Evolutionary conservation across 169 alveolate genomes (phyloP).

Genomic region (Cryptosporidium bovis): DNA sequence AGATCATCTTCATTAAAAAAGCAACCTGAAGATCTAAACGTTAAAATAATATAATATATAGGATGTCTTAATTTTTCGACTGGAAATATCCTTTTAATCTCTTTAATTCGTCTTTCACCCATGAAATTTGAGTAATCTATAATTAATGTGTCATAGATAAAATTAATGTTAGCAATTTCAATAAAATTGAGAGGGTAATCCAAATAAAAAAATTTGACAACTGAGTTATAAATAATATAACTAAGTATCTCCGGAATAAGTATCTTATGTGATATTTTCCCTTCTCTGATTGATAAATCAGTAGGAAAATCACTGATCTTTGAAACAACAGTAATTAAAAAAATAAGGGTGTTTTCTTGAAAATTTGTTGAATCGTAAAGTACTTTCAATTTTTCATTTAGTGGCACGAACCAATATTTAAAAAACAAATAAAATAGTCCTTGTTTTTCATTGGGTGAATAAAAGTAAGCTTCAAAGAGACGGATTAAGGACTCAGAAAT

Average conservation of each 20-base stretch:
- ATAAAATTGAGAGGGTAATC: background rate
- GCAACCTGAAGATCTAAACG: background rate
- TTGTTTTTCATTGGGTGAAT: background rate
- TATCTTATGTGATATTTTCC: background rate
- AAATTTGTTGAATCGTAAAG: background rate
- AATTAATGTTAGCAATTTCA: background rate
- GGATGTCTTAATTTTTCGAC: constrained; percentile 8
- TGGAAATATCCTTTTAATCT: background rate
- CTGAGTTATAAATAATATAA: too few species aligned
- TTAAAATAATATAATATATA: background rate
- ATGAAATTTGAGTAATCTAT: background rate
- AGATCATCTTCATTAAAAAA: background rate
- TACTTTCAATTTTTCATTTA: constrained; percentile 4
- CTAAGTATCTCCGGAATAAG: too few species aligned
- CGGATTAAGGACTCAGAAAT: constrained; percentile 32
- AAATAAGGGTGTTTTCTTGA: constrained; percentile 5
- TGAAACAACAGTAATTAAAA: constrained; percentile 1
- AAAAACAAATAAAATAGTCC: background rate
- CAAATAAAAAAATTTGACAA: too few species aligned
- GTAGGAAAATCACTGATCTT: background rate
- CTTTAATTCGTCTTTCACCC: background rate
- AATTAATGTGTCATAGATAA: background rate
- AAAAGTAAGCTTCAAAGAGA: constrained; percentile 11
- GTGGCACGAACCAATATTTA: constrained; percentile 34
- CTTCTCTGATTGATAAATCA: background rate